Evolutionary conservation across 2,329 filamentous ascomycete genomes (phyloP).

Genomic region (Pseudodiploospora longispora): DNA sequence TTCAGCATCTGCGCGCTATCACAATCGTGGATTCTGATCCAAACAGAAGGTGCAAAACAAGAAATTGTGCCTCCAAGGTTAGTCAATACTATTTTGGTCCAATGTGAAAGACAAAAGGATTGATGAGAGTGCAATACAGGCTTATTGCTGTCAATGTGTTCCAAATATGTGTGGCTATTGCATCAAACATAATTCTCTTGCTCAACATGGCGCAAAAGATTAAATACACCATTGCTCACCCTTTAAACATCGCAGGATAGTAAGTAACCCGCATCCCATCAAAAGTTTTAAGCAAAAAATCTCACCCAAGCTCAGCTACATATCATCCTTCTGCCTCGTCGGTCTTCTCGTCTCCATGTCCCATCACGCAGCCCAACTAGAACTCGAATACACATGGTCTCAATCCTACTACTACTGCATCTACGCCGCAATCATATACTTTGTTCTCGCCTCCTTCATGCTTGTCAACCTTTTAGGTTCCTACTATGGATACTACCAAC

Average conservation of each 20-base stretch:
- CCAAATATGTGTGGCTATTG: constrained; percentile 66
- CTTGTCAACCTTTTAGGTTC: constrained; percentile 75
- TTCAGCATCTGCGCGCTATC: constrained; percentile 77
- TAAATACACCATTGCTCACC: constrained; percentile 73
- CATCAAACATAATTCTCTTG: constrained; percentile 73
- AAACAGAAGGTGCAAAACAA: neutral
- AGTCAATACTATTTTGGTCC: neutral
- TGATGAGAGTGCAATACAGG: constrained; percentile 30
- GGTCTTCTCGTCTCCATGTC: constrained; percentile 37
- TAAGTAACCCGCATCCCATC: no score
- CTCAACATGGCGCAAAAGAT: constrained; percentile 79
- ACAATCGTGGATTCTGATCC: constrained; percentile 48
- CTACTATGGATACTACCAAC: constrained; percentile 58
- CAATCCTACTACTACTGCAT: constrained; percentile 85
- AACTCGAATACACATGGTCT: constrained; percentile 53
- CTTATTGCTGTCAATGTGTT: constrained; percentile 67
- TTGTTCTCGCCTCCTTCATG: constrained; percentile 68
- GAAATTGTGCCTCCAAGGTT: constrained; percentile 3
- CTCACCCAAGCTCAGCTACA: constrained; percentile 29
- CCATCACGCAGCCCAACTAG: neutral
- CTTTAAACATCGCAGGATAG: constrained; percentile 78
- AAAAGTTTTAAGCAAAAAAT: no score
- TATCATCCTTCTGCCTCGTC: constrained; percentile 57
- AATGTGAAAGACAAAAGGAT: neutral
- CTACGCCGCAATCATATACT: constrained; percentile 71